Conservation (phyloP, 2,329 filamentous ascomycete species). For the Ascochyta koolunga region DNA sequence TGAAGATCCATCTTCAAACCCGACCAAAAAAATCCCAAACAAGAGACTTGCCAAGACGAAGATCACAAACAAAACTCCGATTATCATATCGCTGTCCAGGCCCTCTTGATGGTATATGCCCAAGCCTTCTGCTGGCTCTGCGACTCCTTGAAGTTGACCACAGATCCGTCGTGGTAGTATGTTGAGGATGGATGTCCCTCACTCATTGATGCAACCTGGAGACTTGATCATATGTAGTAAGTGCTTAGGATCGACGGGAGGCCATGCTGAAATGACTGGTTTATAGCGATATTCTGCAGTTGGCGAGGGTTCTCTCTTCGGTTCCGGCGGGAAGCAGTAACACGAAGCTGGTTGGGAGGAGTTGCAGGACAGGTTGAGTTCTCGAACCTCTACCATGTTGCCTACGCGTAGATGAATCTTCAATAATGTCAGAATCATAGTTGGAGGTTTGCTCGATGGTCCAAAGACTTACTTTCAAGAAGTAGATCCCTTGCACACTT, state of each 20-base stretch:
- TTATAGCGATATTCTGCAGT: conserved; percentile 29
- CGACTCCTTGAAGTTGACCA: conserved; percentile 3
- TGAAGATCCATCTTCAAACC: conserved; percentile 29
- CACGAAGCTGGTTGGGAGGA: conserved; percentile 7
- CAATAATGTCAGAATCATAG: background rate
- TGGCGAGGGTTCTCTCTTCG: conserved; percentile 26
- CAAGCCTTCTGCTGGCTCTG: conserved; percentile 32
- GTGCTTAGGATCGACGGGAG: background rate
- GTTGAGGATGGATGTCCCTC: conserved; percentile 27
- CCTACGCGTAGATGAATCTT: conserved; percentile 26
- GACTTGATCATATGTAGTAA: background rate
- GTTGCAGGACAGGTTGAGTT: conserved; percentile 23
- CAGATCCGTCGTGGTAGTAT: conserved; percentile 19
- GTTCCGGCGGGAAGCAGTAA: conserved; percentile 28
- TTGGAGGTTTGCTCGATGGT: too few relatives aligned
- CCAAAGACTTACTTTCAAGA: background rate
- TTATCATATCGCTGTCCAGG: conserved; percentile 24
- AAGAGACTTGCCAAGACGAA: conserved; percentile 26
- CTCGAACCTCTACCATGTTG: conserved; percentile 27
- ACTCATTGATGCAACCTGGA: conserved; percentile 2
- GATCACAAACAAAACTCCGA: conserved; percentile 17
- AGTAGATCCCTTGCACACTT: background rate
- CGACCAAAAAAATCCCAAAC: conserved; percentile 33
- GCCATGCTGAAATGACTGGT: conserved; percentile 8
- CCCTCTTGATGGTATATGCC: conserved; percentile 32